Evolutionary conservation across 2,329 filamentous ascomycete genomes (phyloP).

Genomic region (Aspergillus japonicus): DNA sequence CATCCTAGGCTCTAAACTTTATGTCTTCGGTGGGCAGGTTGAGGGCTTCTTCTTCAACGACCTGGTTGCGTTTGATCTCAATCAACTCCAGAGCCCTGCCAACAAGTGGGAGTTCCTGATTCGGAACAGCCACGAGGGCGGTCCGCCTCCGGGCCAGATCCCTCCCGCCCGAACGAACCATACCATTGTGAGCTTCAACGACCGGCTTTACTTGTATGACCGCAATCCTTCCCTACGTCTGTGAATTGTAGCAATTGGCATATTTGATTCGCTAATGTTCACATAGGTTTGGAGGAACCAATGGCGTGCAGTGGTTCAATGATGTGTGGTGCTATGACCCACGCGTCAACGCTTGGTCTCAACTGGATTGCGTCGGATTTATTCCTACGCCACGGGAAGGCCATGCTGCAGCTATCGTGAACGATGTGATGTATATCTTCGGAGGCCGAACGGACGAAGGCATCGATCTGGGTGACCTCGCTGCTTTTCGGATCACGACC

Average conservation of each 20-base stretch:
- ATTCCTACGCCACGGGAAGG: slow-evolving; percentile 92
- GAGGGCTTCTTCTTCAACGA: slow-evolving; percentile 99
- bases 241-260: background rate
- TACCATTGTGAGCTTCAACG: slow-evolving; percentile 84
- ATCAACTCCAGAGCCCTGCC: slow-evolving; percentile 83
- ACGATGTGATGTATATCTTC: slow-evolving; percentile 99
- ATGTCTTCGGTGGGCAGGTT: slow-evolving; percentile 95
- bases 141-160: slow-evolving; percentile 61
- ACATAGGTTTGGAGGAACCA: slow-evolving; percentile 88
- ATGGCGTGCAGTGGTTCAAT: slow-evolving; percentile 96
- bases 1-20: slow-evolving; percentile 94
- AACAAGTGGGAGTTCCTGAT: slow-evolving; percentile 96
- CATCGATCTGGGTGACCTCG: slow-evolving; percentile 85
- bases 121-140: slow-evolving; percentile 62
- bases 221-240: background rate
- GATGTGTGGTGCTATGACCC: slow-evolving; percentile 98
- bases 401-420: slow-evolving; percentile 87
- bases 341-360: slow-evolving; percentile 74
- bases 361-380: slow-evolving; percentile 95
- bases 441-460: slow-evolving; percentile 94
- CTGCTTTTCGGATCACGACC: slow-evolving; percentile 77
- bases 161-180: slow-evolving; percentile 94
- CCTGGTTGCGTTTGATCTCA: slow-evolving; percentile 89
- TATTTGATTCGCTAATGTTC: slow-evolving; percentile 4
- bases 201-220: slow-evolving; percentile 87